Evolutionary conservation across 805 yeast genomes (phyloP), one percentile per base, ranked within the genome.

Genomic region (Hanseniaspora lachancei): DNA sequence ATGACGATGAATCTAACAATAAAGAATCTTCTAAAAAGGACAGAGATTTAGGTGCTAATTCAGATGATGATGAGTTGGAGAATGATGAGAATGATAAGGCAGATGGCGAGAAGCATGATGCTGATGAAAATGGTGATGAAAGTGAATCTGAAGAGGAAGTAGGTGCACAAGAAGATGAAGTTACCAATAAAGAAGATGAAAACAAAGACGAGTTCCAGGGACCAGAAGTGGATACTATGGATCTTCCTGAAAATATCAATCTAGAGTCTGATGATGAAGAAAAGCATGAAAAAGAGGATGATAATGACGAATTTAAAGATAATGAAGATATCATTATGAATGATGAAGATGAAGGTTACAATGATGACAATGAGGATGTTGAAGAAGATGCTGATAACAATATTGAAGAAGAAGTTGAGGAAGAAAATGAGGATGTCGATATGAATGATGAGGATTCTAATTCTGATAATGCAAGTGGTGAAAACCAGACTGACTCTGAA

Each of bases 201-300:
- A 85, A 85, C 51, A 80, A 83, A 57, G 66, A 86, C 52, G 95
- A 87, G 47, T 78, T 79, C 18, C 72, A 81, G 57, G 87, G 83
- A 47, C 91, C 89, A 20, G 95, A 93, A 65, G 74, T 81, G 6
- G 97, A 93, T 58, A 81, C 89, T 3, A 72, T 91, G 60, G 96
- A 93, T 23, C 73, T 91, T 32, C 97, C 97, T 0, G 97, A 93
- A 16, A 96, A 89, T 62, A 78, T 91, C 75, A 81, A 91, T 61
- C 72, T 91, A 34, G 97, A 91, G 64, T 81, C 82, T n/a, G 95
- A 79, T 24, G 82, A 76, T 5, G 89, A 81, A 12, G 79, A 73
- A 1, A 77, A 70, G 1, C 76, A 69, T 6, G 75, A 73, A n/a
- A 75, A 71, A 1, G 77, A 72, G 7, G 75, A 71, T 9, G 70